A percentile compares a stretch with the other conserved stretches of the same genome.
phyloP scores from a whole-genome alignment of 345 rosid species.

The Firmiana major region DNA sequence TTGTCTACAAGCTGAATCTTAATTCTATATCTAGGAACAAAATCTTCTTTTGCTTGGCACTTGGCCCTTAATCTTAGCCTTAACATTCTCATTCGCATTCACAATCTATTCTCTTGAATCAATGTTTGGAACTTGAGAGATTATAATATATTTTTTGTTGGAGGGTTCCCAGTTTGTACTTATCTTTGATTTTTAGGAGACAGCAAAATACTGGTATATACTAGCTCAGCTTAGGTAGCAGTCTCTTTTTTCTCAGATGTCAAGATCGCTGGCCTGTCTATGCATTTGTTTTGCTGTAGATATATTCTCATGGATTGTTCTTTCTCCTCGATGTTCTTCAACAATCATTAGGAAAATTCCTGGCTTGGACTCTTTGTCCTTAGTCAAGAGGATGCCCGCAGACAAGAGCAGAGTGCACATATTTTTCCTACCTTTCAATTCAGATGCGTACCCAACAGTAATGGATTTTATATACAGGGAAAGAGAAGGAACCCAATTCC shows the following conservation, averaged over 20 bases:
- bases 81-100: background rate
- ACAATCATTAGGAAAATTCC: slow-evolving; percentile 38
- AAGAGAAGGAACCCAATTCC: slow-evolving; percentile 16
- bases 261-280: background rate
- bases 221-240: background rate
- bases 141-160: background rate
- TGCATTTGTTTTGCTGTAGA: background rate
- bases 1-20: slow-evolving; percentile 27
- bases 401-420: background rate
- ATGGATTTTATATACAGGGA: background rate
- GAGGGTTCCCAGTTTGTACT: slow-evolving; percentile 13
- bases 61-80: background rate
- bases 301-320: slow-evolving; percentile 3
- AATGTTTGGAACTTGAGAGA: background rate
- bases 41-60: slow-evolving; percentile 15
- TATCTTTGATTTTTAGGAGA: slow-evolving; percentile 4
- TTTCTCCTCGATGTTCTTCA: slow-evolving; percentile 18
- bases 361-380: slow-evolving; percentile 30
- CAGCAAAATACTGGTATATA: background rate
- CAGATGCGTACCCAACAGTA: background rate
- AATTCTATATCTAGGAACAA: slow-evolving; percentile 22
- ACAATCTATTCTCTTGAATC: background rate
- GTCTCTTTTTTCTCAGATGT: background rate
- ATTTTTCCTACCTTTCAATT: background rate
- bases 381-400: slow-evolving; percentile 13